These are phyloP conservation scores for Phytophthora melonis DNA, from an alignment of 352 stramenopile genomes.

Conservation along the genomic window DNA sequence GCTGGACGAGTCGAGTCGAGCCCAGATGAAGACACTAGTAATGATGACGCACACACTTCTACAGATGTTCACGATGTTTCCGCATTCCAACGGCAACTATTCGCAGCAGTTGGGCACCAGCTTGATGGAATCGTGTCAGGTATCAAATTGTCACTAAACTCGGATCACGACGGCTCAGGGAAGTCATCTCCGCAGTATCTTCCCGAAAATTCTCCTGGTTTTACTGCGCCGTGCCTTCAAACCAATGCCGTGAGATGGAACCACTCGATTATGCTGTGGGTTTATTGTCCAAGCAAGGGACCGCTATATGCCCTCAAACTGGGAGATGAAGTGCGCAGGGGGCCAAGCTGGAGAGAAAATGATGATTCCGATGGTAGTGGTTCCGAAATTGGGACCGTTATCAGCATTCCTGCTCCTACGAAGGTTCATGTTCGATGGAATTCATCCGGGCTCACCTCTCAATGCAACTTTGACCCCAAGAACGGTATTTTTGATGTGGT, in stretches of 20 bases:
- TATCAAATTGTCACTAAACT: slow-evolving; percentile 23
- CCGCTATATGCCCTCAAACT: slow-evolving; percentile 70
- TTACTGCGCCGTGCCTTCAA: slow-evolving; percentile 46
- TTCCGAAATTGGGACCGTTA: slow-evolving; percentile 48
- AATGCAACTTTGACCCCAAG: slow-evolving; percentile 69
- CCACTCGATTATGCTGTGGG: slow-evolving; percentile 83
- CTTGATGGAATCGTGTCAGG: slow-evolving; percentile 58
- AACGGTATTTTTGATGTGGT: slow-evolving; percentile 60
- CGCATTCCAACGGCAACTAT: slow-evolving; percentile 74
- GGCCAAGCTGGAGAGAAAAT: slow-evolving; percentile 56
- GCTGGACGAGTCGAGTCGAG: slow-evolving; percentile 36
- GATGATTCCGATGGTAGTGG: slow-evolving; percentile 30
- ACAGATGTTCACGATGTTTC: slow-evolving; percentile 47
- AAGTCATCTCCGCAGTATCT: slow-evolving; percentile 46
- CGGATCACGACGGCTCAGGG: background rate
- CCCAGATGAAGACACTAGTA: slow-evolving; percentile 16
- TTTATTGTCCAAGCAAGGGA: slow-evolving; percentile 57
- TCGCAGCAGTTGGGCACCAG: slow-evolving; percentile 72
- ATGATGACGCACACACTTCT: slow-evolving; percentile 6
- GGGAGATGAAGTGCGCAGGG: slow-evolving; percentile 69
- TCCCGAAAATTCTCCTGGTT: slow-evolving; percentile 46
- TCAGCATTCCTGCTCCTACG: slow-evolving; percentile 50
- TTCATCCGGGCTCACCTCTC: slow-evolving; percentile 30
- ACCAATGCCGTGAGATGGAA: slow-evolving; percentile 62
- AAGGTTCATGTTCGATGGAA: slow-evolving; percentile 68